Percentiles rank a stretch among this genome's conserved stretches.
These are phyloP conservation scores for Monosporascus sp. DNA, from an alignment of 2,329 filamentous ascomycete genomes.

Conservation along the genomic window DNA sequence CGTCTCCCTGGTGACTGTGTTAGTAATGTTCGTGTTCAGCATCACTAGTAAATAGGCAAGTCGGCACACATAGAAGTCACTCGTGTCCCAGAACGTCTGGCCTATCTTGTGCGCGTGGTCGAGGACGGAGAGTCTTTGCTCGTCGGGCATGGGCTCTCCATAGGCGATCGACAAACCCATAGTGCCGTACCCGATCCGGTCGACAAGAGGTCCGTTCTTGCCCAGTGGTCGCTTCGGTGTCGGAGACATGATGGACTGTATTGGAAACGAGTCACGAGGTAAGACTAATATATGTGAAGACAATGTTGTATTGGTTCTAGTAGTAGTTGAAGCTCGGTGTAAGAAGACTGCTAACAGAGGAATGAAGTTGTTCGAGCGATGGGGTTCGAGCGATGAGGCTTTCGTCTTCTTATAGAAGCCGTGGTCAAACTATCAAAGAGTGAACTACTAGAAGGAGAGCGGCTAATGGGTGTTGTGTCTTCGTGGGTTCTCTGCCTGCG, in stretches of 20 bases:
- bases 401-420: too few relatives aligned
- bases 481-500: not conserved
- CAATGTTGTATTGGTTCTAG: not conserved
- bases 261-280: not conserved
- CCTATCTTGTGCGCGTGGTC: slow-evolving; percentile 32
- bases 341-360: too few relatives aligned
- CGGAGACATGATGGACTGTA: slow-evolving; percentile 1
- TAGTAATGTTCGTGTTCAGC: slow-evolving; percentile 21
- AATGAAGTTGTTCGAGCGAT: not conserved
- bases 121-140: slow-evolving; percentile 30
- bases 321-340: too few relatives aligned
- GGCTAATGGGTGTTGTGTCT: not conserved
- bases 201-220: slow-evolving; percentile 39
- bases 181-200: slow-evolving; percentile 37
- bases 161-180: slow-evolving; percentile 29
- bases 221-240: slow-evolving; percentile 34
- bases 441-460: too few relatives aligned
- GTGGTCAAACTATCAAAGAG: too few relatives aligned
- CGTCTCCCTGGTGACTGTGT: slow-evolving; percentile 10
- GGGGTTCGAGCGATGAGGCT: not conserved
- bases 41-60: slow-evolving; percentile 32
- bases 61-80: slow-evolving; percentile 32
- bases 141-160: slow-evolving; percentile 21
- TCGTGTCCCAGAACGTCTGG: slow-evolving; percentile 33
- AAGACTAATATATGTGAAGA: not conserved